These are phyloP conservation scores for Erigeron canadensis DNA, from an alignment of 129 eudicot genomes.

Conservation along the genomic window DNA sequence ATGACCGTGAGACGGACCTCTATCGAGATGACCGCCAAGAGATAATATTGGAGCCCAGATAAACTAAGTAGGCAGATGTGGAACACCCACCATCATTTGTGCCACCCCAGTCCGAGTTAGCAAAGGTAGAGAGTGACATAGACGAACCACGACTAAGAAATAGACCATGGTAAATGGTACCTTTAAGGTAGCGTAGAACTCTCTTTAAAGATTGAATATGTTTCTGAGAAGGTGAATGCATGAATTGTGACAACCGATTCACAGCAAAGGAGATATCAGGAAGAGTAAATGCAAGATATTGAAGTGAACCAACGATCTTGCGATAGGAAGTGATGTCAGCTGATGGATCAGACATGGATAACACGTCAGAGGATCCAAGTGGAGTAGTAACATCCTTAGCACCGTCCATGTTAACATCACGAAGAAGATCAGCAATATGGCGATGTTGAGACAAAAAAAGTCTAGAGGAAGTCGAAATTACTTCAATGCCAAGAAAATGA, in stretches of 20 bases:
- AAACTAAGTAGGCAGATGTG: neutral
- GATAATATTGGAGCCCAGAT: neutral
- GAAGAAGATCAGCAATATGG: neutral
- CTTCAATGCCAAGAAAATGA: neutral
- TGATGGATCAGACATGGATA: neutral
- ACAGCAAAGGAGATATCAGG: neutral
- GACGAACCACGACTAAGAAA: neutral
- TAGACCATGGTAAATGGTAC: neutral
- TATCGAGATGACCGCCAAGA: neutral
- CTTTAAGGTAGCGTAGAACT: neutral
- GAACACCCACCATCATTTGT: neutral
- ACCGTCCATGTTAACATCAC: neutral
- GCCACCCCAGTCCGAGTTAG: slow-evolving; percentile 10
- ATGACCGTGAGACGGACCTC: neutral
- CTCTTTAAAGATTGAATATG: slow-evolving; percentile 1
- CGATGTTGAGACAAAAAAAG: neutral
- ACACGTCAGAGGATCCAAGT: neutral
- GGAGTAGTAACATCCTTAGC: neutral
- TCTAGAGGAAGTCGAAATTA: neutral
- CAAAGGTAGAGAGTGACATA: neutral
- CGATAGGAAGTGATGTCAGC: neutral
- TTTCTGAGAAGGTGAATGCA: neutral
- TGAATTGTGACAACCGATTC: neutral
- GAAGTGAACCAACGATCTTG: neutral
- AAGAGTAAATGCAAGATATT: slow-evolving; percentile 11